Conservation (phyloP, 257 asterid genomes). For the Prunella vulgaris region DNA sequence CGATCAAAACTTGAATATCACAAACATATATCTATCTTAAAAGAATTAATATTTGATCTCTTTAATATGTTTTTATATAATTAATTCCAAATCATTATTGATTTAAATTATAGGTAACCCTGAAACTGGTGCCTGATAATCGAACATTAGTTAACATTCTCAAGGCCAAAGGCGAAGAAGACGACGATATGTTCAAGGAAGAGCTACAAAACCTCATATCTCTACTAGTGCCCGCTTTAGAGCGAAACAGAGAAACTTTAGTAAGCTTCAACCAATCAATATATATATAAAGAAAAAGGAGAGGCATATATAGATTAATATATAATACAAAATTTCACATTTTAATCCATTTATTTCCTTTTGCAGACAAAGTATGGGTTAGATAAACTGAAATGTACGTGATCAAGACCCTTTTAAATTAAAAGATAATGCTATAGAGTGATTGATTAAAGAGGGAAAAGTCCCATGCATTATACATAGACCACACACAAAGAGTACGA, state of each 20-base stretch:
- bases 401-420: conserved; percentile 15
- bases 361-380: conserved; percentile 55
- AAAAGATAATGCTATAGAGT: no score
- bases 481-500: no score
- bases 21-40: no score
- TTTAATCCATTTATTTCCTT: background rate
- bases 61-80: no score
- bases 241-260: conserved; percentile 46
- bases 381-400: conserved; percentile 61
- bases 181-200: conserved; percentile 40
- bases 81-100: no score
- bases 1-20: no score
- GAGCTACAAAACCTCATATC: conserved; percentile 46
- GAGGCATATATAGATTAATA: no score
- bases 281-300: background rate
- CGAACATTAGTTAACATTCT: conserved; percentile 39
- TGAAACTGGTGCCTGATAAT: conserved; percentile 70
- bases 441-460: no score
- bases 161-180: conserved; percentile 44
- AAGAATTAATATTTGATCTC: no score
- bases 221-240: conserved; percentile 47
- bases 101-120: conserved; percentile 74
- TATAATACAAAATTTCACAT: background rate
- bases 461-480: no score
- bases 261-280: conserved; percentile 28